Base-by-base conservation (phyloP, 768 basidiomycete genomes). In the Hysterangium stoloniferum region DNA sequence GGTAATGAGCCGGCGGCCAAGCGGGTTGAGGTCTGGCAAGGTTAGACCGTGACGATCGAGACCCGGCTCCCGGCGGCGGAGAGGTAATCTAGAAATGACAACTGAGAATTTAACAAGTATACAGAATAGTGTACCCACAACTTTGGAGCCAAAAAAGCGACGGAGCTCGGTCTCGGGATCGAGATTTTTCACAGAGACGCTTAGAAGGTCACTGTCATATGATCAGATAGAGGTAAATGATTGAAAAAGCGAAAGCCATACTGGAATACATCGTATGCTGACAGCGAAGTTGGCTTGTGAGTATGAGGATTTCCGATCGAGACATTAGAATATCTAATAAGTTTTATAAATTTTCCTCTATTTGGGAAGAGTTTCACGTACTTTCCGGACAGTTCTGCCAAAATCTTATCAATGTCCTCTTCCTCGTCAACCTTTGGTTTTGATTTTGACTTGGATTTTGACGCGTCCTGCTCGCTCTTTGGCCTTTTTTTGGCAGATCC, bases 141-240 rank as follows among this genome's bases (percentile, higher is more conserved):
- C 93, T 59, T 84, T 87, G 17, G 88, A 77, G 1, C 95, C 95
- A 61, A 99, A 99, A 74, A 97, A 95, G 56, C 82, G 84, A 49
- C 86, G 82, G 67, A 98, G 78, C 62, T 99, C 96, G 0, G 85
- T 84, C 53, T 95, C 92, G 9, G 82, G 74, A 55, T 98, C 92
- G 13, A 99, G 79, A 58, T 90, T 75, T 34, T 83, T 71, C 1
- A 84, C 71, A 0, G 88, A 90, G n/a, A 95, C 82, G 0, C 86
- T 71, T 17, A 95, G 73, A 1, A 96, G 77, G 41, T 75, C 64
- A 19, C 9, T 55, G 37, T 28, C 17, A 40, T 15, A 46, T 9
- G 2, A 35, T 53, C 17, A 40, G 24, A 19, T 20, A 29, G 22
- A 32, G 31, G 25, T 5, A 29, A 32, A 13, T 4, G 12, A 34